A percentile compares a stretch with the other conserved stretches of the same genome.
phyloP scores from a whole-genome alignment of 2,329 filamentous ascomycete genomes.

The Diplodia intermedia region DNA sequence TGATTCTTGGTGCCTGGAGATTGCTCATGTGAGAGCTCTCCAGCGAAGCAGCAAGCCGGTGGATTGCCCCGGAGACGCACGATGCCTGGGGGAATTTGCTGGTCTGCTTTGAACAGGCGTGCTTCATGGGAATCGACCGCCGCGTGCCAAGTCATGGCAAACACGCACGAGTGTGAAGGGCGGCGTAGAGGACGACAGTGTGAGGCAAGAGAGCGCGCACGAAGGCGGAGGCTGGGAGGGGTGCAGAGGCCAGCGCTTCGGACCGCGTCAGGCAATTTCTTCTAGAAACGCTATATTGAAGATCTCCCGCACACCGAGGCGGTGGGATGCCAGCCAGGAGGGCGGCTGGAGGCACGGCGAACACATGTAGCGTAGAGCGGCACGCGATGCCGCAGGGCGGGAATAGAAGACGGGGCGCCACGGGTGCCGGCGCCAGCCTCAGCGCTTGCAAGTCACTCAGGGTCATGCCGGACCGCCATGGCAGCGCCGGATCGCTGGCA shows the following conservation, averaged over 20 bases:
- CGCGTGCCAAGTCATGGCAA: neutral
- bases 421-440: conserved; percentile 13
- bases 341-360: neutral
- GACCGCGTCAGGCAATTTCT: conserved; percentile 29
- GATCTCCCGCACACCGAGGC: conserved; percentile 29
- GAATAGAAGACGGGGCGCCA: conserved; percentile 20
- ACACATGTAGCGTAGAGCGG: conserved; percentile 15
- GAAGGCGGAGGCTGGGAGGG: conserved; percentile 9
- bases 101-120: neutral
- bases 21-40: conserved; percentile 62
- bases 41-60: neutral
- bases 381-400: neutral
- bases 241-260: conserved; percentile 30
- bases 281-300: conserved; percentile 31
- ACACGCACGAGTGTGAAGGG: neutral
- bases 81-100: neutral
- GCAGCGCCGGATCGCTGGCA: conserved; percentile 18
- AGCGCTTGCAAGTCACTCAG: conserved; percentile 22
- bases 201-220: conserved; percentile 14
- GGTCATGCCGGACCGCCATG: conserved; percentile 14
- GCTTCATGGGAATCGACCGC: neutral
- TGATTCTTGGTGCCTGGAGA: conserved; percentile 72
- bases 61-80: neutral
- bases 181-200: neutral
- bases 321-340: conserved; percentile 12